Evolutionary conservation across 1,284 basidiomycete species (phyloP), one percentile per base, ranked within the genome.

Genomic region (Fomitiporia mediterranea): DNA sequence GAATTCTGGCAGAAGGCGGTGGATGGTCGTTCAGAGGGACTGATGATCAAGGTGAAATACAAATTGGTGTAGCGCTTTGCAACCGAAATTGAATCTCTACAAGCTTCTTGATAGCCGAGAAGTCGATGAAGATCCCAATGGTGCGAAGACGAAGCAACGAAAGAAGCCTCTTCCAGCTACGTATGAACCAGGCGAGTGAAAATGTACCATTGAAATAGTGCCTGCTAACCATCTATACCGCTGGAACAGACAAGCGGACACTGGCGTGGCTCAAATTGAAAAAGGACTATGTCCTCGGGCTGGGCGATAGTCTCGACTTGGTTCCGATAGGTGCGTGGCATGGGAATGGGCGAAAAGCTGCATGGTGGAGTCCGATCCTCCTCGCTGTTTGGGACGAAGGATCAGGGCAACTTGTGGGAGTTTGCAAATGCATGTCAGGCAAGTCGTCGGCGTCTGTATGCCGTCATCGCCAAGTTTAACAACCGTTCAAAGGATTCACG

Each of bases 291-390:
- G 81, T 85, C 23, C 74, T 74, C 23, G 82, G 81, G 0, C 66
- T 88, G 30, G 82, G 82, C 28, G 86, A 86, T 62, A 79, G 78
- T 35, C 71, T 86, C 23, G 82, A 84, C 64, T 67, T 84, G 30
- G 62, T 61, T 15, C 89, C 89, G 2, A 79, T 91, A 57, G 91
- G 86, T 35, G 91, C 89, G 17, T 95, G 90, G 92, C 85, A 95
- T 72, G 94, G 94, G 42, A 89, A 87, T 69, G 94, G 94, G n/a
- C 74, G 93, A 34, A 98, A 97, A 71, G 88, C 86, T 7, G 80
- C 83, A 27, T 97, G 93, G 93, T 98, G 94, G 92, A 89, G 85
- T 60, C 94, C 94, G 0, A 84, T 97, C 63, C 75, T 98, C 11
- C 79, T 97, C 30, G 94, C 88, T 7, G 70, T 88, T 50, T 89